Conservation (phyloP, 2,329 filamentous ascomycete species). For the Colletotrichum incanum region DNA sequence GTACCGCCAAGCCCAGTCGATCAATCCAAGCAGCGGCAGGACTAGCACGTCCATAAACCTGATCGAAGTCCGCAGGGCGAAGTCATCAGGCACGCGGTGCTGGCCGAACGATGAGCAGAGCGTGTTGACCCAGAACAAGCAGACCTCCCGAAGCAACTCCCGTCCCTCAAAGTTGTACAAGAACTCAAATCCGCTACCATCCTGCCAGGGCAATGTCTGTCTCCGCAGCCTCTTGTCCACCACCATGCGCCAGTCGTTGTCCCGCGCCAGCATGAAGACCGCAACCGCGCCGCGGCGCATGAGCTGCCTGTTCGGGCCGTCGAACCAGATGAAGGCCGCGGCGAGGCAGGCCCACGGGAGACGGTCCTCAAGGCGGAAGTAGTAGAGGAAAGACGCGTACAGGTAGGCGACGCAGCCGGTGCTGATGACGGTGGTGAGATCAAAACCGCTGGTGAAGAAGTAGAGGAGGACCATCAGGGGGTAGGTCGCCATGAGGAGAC, state of each 20-base stretch:
- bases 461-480: slow-evolving; percentile 38
- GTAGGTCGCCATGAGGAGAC: slow-evolving; percentile 38
- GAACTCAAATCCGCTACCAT: slow-evolving; percentile 36
- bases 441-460: slow-evolving; percentile 24
- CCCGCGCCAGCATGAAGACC: slow-evolving; percentile 38
- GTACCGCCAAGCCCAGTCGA: slow-evolving; percentile 41
- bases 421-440: slow-evolving; percentile 18
- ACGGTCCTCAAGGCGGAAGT: slow-evolving; percentile 29
- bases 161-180: slow-evolving; percentile 36
- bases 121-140: slow-evolving; percentile 34
- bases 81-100: slow-evolving; percentile 35
- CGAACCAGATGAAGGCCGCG: slow-evolving; percentile 31
- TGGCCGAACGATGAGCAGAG: slow-evolving; percentile 34
- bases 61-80: slow-evolving; percentile 31
- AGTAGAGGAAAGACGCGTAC: slow-evolving; percentile 34
- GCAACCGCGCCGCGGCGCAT: slow-evolving; percentile 35
- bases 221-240: slow-evolving; percentile 17
- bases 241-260: slow-evolving; percentile 24
- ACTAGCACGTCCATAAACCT: slow-evolving; percentile 35
- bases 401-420: slow-evolving; percentile 29
- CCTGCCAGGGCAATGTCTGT: slow-evolving; percentile 33
- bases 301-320: slow-evolving; percentile 30
- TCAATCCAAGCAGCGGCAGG: slow-evolving; percentile 27
- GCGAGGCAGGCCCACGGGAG: slow-evolving; percentile 36
- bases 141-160: slow-evolving; percentile 32